phyloP scores from a whole-genome alignment of 176 grass and related monocot species.

The Zizania latifolia region DNA sequence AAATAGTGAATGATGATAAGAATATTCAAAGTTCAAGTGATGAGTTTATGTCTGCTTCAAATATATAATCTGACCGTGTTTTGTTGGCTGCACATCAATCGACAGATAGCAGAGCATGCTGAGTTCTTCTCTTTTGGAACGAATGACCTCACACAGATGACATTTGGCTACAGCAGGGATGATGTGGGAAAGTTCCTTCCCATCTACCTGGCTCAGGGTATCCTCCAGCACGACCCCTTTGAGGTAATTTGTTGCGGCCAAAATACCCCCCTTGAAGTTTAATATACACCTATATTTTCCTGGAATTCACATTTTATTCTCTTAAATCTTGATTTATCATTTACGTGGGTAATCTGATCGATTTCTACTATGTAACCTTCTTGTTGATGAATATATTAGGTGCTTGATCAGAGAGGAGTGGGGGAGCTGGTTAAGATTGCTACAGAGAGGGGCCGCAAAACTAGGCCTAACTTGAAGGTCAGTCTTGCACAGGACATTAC shows the following conservation, averaged over 20 bases:
- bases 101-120: slow-evolving; percentile 87
- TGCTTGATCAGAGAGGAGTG: slow-evolving; percentile 87
- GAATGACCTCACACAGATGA: slow-evolving; percentile 99
- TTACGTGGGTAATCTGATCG: not conserved
- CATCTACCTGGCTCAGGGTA: slow-evolving; percentile 84
- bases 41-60: slow-evolving; percentile 7
- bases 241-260: slow-evolving; percentile 54
- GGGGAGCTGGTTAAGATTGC: slow-evolving; percentile 79
- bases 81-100: slow-evolving; percentile 23
- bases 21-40: slow-evolving; percentile 6
- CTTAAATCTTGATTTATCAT: not conserved
- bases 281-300: not conserved
- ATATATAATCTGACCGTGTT: slow-evolving; percentile 2
- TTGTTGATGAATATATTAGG: slow-evolving; percentile 43
- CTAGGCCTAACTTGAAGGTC: slow-evolving; percentile 93
- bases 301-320: not conserved
- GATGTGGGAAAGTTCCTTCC: slow-evolving; percentile 94
- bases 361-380: not conserved
- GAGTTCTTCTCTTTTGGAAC: slow-evolving; percentile 99
- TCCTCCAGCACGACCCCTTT: slow-evolving; percentile 96
- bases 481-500: not conserved
- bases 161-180: slow-evolving; percentile 97
- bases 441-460: slow-evolving; percentile 66
- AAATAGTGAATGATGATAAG: not conserved
- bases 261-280: not conserved